Evolutionary conservation across 2,329 filamentous ascomycete genomes (phyloP), one percentile per base, ranked within the genome.

Genomic region (Periconia sp.): DNA sequence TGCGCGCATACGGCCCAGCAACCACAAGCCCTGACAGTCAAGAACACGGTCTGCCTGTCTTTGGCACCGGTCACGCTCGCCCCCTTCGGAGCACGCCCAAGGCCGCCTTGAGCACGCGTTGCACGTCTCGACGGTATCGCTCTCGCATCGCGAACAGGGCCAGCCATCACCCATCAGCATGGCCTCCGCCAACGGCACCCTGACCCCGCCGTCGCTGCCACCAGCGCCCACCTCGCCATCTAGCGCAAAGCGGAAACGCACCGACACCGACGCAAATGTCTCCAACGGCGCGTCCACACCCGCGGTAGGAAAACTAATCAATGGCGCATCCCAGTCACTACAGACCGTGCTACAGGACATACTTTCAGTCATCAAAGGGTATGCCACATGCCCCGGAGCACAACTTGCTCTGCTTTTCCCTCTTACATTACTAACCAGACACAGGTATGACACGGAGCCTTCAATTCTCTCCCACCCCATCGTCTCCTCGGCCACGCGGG

Each of bases 161-260:
- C 54, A 31, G 13, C 39, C 56, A 43, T 56, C 58, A 52, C 4
- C 49, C 55, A 52, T 58, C 50, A 61, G 51, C 56, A 66, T 57
- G 54, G 52, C 68, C 55, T 56, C 66, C 52, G 53, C 61, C 54
- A 70, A 70, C 63, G 66, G 65, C 54, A 56, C 59, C 50, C 57
- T 68, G 44, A 61, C 65, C 43, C 63, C 65, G 43, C 62, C 65
- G 16, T 57, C 59, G 37, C 62, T 57, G 30, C 57, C 61, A 17
- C 54, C 57, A 19, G 53, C 43, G 13, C 35, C 62, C 44, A 26
- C 54, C 28, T 69, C 65, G 43, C 65, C 63, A 6, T 57, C 63
- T 12, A 28, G 54, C 28, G 61, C 67, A 46, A 78, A 78, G 58
- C 73, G 75, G 32, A 78, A 78, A 64, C 74, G 73, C 44, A 69